Conservation (phyloP, 192 early-diverging fungal genomes). For the Umbelopsis vinacea region DNA sequence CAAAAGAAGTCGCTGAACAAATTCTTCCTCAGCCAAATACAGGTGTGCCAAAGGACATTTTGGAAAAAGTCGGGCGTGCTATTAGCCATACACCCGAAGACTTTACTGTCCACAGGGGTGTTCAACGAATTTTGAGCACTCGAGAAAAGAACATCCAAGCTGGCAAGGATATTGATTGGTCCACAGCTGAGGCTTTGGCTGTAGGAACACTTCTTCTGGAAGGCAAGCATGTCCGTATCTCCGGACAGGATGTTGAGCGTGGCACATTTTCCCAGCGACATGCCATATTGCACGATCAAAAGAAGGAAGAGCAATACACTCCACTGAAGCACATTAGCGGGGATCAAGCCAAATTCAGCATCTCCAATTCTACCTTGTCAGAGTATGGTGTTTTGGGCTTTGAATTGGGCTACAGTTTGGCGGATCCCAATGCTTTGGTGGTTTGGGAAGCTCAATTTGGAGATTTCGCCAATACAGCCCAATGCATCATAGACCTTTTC, state of each 20-base stretch:
- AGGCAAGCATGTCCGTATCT: constrained; percentile 90
- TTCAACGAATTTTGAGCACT: constrained; percentile 81
- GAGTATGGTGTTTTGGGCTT: constrained; percentile 96
- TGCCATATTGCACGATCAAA: constrained; percentile 95
- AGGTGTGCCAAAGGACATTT: constrained; percentile 72
- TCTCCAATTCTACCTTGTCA: constrained; percentile 95
- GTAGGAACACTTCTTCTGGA: constrained; percentile 90
- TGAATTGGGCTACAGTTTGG: constrained; percentile 95
- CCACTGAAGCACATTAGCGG: constrained; percentile 87
- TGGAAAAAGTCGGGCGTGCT: constrained; percentile 82
- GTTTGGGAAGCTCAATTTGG: constrained; percentile 99
- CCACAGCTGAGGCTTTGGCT: constrained; percentile 92
- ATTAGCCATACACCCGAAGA: constrained; percentile 79
- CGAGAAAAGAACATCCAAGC: constrained; percentile 83
- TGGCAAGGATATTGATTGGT: constrained; percentile 92
- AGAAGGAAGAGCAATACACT: constrained; percentile 80
- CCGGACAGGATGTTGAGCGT: constrained; percentile 98
- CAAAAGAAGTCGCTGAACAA: constrained; percentile 71
- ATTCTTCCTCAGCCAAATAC: constrained; percentile 71
- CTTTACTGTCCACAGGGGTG: constrained; percentile 86
- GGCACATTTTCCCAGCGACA: constrained; percentile 99
- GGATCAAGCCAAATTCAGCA: constrained; percentile 87
- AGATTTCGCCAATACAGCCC: constrained; percentile 98
- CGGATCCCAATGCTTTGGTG: constrained; percentile 90
- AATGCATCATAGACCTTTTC: constrained; percentile 98